These are phyloP conservation scores for Usnea hakonensis DNA, from an alignment of 495 filamentous ascomycete genomes.

Conservation along the genomic window DNA sequence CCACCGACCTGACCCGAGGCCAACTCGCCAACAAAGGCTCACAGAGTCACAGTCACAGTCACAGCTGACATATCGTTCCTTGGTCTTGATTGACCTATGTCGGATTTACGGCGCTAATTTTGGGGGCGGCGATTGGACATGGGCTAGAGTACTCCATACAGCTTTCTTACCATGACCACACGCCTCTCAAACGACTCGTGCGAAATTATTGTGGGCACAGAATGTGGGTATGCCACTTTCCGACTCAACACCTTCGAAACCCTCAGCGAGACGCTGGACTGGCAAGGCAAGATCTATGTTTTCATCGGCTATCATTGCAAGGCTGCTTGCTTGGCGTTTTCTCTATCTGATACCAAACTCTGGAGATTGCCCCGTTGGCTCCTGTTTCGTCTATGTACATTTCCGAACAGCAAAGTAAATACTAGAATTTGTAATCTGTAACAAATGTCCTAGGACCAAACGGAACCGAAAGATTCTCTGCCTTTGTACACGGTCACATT, in stretches of 20 bases:
- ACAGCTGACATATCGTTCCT: too few species aligned
- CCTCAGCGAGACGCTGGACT: not conserved
- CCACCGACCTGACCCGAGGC: too few species aligned
- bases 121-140: too few species aligned
- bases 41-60: too few species aligned
- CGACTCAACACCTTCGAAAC: not conserved
- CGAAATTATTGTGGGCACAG: not conserved
- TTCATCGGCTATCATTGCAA: not conserved
- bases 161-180: too few species aligned
- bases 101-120: too few species aligned
- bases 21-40: too few species aligned
- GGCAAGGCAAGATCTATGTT: not conserved
- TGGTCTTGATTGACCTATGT: too few species aligned
- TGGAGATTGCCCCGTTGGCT: not conserved
- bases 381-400: not conserved
- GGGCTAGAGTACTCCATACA: too few species aligned
- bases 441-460: not conserved
- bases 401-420: not conserved
- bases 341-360: not conserved
- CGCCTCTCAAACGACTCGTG: not conserved
- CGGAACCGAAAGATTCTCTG: not conserved
- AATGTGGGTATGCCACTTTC: too few species aligned
- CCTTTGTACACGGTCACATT: not conserved
- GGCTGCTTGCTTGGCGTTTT: slow-evolving; percentile 6
- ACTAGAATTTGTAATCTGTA: not conserved